Conservation (phyloP, 768 basidiomycete genomes). For the Imleria badia region DNA sequence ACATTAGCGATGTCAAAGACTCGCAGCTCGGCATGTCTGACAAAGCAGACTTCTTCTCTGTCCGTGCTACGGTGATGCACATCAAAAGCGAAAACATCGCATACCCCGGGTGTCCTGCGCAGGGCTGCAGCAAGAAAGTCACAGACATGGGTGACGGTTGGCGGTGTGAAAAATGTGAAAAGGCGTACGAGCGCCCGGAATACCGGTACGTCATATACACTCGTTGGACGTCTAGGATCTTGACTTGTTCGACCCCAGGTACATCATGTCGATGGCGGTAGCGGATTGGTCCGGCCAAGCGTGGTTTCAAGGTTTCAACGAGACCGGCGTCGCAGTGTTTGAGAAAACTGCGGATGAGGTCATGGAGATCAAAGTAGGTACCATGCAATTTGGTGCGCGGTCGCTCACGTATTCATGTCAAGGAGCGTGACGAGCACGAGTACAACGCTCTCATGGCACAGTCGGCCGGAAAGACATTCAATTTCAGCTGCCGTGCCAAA, state of each 20-base stretch:
- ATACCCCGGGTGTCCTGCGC: conserved; percentile 86
- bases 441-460: conserved; percentile 61
- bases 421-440: conserved; percentile 61
- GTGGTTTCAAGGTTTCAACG: conserved; percentile 97
- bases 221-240: not conserved
- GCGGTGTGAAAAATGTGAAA: conserved; percentile 93
- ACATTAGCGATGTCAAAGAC: conserved; percentile 76
- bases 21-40: conserved; percentile 73
- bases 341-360: conserved; percentile 79
- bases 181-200: conserved; percentile 65
- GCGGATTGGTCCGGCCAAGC: conserved; percentile 88
- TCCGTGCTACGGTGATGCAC: conserved; percentile 82
- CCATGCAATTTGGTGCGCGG: not conserved
- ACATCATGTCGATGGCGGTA: conserved; percentile 81
- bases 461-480: conserved; percentile 69
- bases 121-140: conserved; percentile 90
- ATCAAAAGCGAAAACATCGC: conserved; percentile 79
- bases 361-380: conserved; percentile 61
- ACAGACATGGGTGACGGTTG: conserved; percentile 65
- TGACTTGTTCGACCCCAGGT: conserved; percentile 41
- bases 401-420: not conserved
- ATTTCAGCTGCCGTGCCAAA: conserved; percentile 84
- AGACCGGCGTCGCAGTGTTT: conserved; percentile 75
- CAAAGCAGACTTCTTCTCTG: conserved; percentile 76
- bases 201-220: conserved; percentile 59